Base-by-base conservation (phyloP, 768 basidiomycete genomes). In the Dacryopinax primogenitus region DNA sequence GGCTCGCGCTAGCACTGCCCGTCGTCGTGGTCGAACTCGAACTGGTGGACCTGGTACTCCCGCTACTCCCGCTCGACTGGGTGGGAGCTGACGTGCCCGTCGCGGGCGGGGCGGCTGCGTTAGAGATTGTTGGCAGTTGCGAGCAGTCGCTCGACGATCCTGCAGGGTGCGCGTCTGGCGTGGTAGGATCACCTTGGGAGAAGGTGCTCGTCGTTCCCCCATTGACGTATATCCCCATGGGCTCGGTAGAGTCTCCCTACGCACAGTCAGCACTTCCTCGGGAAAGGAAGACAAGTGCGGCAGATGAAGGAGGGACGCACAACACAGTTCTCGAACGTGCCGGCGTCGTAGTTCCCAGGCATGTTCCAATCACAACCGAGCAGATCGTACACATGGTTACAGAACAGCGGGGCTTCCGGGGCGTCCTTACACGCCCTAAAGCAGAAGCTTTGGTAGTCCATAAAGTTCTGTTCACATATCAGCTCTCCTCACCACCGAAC, bases 81-180 rank as follows among this genome's bases (percentile, higher is more conserved):
- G n/a, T n/a, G 51, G 51, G 26, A 58, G 18, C 30, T 15, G 4
- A n/a, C 51, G 51, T 58, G 26, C 26, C 51, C 18, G 51, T 58
- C 30, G 51, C 4, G 2, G 51, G 18, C 13, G 9, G 13, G 13
- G 51, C 51, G 3, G 51, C 51, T 6, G 3, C 9, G 26, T 58
- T 58, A 7, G 51, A 58, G 65, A 90, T 80, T 4, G 82, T 82
- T 51, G 77, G 75, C 18, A 78, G 66, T 1, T 80, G 67, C 16
- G 76, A 77, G 77, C 92, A 93, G 23, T 78, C 74, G 18, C 83
- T 86, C 1, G 85, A 84, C 3, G 82, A 69, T 0, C 84, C 86
- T 18, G 77, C 71, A 2, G 79, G 74, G 68, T 79, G 78, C 2
- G 78, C 70, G 1, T 73, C 69, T 0, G 80, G 80, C 6, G 79